These are phyloP conservation scores for Noccaea caerulescens DNA, from an alignment of 345 rosid species.

Conservation along the genomic window DNA sequence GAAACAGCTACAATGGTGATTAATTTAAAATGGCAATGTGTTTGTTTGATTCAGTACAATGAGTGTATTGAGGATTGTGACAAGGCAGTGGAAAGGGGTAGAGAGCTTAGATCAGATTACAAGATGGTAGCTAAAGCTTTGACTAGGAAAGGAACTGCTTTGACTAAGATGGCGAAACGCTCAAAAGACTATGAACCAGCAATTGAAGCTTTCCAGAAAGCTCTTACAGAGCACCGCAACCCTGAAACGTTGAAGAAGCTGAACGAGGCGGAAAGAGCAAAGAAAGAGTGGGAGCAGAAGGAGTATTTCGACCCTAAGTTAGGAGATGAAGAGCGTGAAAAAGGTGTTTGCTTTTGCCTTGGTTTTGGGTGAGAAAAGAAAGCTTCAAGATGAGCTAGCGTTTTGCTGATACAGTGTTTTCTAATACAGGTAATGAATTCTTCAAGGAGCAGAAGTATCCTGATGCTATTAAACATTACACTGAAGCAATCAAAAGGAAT, in stretches of 20 bases:
- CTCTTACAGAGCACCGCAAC: constrained; percentile 94
- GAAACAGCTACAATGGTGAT: not conserved
- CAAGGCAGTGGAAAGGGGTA: constrained; percentile 91
- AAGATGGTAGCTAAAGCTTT: constrained; percentile 95
- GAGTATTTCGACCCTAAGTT: constrained; percentile 83
- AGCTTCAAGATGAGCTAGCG: not conserved
- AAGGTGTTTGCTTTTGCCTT: constrained; percentile 55
- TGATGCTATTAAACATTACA: constrained; percentile 85
- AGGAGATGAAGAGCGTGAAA: constrained; percentile 92
- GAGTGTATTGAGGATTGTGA: constrained; percentile 91
- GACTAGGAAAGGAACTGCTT: constrained; percentile 93
- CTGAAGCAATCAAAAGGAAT: constrained; percentile 86
- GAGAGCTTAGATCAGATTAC: constrained; percentile 85
- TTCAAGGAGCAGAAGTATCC: constrained; percentile 89
- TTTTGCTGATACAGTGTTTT: constrained; percentile 6
- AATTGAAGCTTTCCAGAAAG: constrained; percentile 91
- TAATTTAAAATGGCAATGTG: not conserved
- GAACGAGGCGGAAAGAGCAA: constrained; percentile 82
- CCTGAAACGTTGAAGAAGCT: constrained; percentile 89
- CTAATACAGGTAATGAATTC: constrained; percentile 71
- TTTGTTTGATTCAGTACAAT: constrained; percentile 55
- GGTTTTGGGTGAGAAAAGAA: not conserved
- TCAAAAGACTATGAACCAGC: constrained; percentile 85
- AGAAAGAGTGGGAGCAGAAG: constrained; percentile 83
- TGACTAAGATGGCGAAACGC: constrained; percentile 70